Evolutionary conservation across 257 asterid genomes (phyloP), one percentile per base, ranked within the genome.

Genomic region (Solanum chilense): DNA sequence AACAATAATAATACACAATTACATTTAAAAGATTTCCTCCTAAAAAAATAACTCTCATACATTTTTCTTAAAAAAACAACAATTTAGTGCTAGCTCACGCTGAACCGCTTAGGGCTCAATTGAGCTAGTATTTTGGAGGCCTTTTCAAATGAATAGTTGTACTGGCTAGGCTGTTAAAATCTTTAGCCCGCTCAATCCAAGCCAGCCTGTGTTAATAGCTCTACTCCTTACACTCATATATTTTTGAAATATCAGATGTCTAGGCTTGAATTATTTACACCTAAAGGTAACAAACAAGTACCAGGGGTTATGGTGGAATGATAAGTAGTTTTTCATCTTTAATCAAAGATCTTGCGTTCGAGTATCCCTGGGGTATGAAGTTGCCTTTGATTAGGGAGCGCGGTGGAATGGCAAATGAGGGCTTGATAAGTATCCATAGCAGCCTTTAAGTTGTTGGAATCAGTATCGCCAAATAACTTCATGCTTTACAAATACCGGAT

Each of bases 401-500:
- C 29, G 5, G 45, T 29, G 85, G 16, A 15, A 78, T 25, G 41
- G 44, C 5, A 80, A 27, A 80, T 80, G 84, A 80, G 44, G 12
- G 27, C 2, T 29, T 80, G 68, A 80, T 16, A 47, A 29, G 68
- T 16, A 47, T 29, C 68, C 16, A 27, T 47, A 47, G 44, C 66
- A 29, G 66, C 84, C 7, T 27, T 80, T 29, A 35, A 27, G 44
- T 27, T 7, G 29, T 27, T 11, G 18, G 1, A 80, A 49, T 80
- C 85, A 4, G 5, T 47, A 49, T 80, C 39, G 44, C 29, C 29
- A 47, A 27, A 49, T 71, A 86, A 35, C 33, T 66, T 87, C 42
- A 66, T 31, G 69, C 21, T 44, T 96, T 90, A 95, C 75, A 93
- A 75, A 84, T 91, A 96, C 64, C 91, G 94, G 64, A 95, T 90